phyloP scores from a whole-genome alignment of 352 stramenopile genomes.

The Phytopythium oedochilum region DNA sequence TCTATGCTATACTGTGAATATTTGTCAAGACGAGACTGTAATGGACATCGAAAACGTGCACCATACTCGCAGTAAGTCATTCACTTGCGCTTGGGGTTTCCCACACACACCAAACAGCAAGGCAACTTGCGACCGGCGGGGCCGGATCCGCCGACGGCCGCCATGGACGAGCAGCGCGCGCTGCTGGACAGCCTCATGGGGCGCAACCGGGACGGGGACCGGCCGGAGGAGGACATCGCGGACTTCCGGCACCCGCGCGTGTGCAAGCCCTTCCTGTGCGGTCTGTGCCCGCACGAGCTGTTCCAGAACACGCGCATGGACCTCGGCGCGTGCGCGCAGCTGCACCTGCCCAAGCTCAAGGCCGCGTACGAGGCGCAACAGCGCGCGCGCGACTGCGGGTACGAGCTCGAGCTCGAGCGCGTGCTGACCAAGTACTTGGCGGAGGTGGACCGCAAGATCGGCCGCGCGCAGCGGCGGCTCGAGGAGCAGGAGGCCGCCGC shows the following conservation, averaged over 20 bases:
- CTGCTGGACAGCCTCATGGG: constrained; percentile 90
- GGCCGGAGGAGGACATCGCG: constrained; percentile 65
- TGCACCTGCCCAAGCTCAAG: constrained; percentile 74
- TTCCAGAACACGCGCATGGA: constrained; percentile 91
- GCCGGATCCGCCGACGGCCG: background rate
- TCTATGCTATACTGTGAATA: no score
- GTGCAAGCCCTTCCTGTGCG: constrained; percentile 80
- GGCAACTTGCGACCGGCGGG: background rate
- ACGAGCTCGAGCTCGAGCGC: constrained; percentile 61
- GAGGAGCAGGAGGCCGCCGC: constrained; percentile 52
- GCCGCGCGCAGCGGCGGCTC: constrained; percentile 58
- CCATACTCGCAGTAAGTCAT: no score
- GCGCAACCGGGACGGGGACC: constrained; percentile 87
- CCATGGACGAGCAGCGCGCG: constrained; percentile 81
- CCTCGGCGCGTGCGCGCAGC: constrained; percentile 53
- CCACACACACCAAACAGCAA: no score
- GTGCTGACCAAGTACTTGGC: constrained; percentile 56
- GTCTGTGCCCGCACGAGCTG: constrained; percentile 82
- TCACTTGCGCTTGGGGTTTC: no score
- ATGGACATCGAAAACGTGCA: no score
- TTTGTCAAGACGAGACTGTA: no score
- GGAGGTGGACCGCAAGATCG: constrained; percentile 85
- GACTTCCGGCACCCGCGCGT: constrained; percentile 72
- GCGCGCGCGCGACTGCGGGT: constrained; percentile 40
- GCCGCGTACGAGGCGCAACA: constrained; percentile 46